Evolutionary conservation across 2,329 filamentous ascomycete species (phyloP).

Genomic region (Herpotrichia juniperi): DNA sequence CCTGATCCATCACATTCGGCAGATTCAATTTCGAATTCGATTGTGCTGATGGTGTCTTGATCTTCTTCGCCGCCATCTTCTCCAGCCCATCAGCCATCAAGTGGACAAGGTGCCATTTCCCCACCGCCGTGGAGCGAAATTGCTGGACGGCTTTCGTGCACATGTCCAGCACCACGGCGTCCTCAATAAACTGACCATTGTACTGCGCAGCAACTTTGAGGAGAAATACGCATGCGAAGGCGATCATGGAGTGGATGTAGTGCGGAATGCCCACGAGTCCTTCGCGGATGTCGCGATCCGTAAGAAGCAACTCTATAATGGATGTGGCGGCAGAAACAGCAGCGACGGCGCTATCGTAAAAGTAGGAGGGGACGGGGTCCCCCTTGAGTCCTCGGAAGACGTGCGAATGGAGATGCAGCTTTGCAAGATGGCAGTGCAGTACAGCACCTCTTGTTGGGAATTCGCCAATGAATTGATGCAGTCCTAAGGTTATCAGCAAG

Average conservation of each 20-base stretch:
- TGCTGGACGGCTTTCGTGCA: constrained; percentile 47
- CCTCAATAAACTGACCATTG: constrained; percentile 47
- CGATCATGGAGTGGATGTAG: constrained; percentile 60
- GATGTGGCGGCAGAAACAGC: constrained; percentile 55
- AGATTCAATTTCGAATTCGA: constrained; percentile 1
- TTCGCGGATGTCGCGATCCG: constrained; percentile 50
- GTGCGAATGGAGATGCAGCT: constrained; percentile 59
- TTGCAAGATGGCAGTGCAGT: constrained; percentile 60
- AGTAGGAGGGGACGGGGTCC: constrained; percentile 55
- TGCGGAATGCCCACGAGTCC: constrained; percentile 55
- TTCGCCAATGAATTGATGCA: constrained; percentile 54
- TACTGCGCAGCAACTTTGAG: constrained; percentile 56
- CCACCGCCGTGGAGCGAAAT: constrained; percentile 50
- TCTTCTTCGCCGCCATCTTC: constrained; percentile 41
- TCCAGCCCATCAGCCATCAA: constrained; percentile 56
- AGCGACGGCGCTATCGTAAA: constrained; percentile 53
- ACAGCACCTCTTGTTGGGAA: constrained; percentile 59
- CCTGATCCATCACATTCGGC: constrained; percentile 10
- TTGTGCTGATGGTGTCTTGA: constrained; percentile 12
- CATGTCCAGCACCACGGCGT: constrained; percentile 45
- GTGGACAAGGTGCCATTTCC: constrained; percentile 54
- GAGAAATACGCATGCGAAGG: constrained; percentile 60
- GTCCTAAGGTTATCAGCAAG: constrained; percentile 36
- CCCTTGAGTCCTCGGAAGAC: constrained; percentile 55
- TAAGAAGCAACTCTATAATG: constrained; percentile 54